A percentile compares a stretch with the other conserved stretches of the same genome.
phyloP scores from a whole-genome alignment of 345 rosid species.

The Melaleuca alternifolia region DNA sequence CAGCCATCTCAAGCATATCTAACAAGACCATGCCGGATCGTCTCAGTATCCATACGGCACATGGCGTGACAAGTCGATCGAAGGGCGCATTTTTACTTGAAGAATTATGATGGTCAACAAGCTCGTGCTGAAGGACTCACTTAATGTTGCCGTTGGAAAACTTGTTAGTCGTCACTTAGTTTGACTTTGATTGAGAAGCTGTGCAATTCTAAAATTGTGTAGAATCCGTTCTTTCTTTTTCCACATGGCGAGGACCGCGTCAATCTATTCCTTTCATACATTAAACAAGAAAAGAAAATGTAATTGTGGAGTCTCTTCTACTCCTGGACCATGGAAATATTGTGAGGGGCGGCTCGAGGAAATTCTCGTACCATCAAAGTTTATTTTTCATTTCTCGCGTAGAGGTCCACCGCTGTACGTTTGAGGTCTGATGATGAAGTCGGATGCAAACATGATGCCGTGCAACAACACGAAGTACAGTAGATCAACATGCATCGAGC shows the following conservation, averaged over 20 bases:
- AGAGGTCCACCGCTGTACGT: background rate
- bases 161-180: background rate
- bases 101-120: background rate
- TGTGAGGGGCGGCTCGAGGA: background rate
- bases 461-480: background rate
- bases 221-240: background rate
- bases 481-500: too few relatives aligned
- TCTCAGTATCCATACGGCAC: too few relatives aligned
- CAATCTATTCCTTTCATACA: background rate
- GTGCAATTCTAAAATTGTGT: background rate
- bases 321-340: background rate
- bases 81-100: accelerated
- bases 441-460: background rate
- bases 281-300: background rate
- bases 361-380: background rate
- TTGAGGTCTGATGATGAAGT: background rate
- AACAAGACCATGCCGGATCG: background rate
- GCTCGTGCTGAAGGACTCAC: background rate
- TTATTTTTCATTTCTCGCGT: background rate
- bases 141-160: background rate
- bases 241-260: background rate
- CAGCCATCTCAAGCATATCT: background rate
- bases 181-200: background rate
- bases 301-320: background rate
- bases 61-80: background rate